Conservation (phyloP, 1,284 basidiomycete genomes). For the Rhodotorula sp. region DNA sequence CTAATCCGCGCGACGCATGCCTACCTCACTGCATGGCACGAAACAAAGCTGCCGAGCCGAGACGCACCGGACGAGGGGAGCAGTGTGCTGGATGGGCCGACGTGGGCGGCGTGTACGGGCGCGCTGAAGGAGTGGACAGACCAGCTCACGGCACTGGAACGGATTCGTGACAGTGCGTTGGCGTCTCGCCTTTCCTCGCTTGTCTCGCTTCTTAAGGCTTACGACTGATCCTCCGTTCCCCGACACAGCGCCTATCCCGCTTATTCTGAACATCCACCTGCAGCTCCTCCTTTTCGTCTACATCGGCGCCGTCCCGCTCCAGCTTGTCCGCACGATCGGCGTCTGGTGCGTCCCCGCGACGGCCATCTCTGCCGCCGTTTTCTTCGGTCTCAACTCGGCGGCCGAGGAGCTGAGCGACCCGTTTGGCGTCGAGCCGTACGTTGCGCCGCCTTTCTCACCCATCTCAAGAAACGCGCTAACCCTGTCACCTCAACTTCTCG, state of each 20-base stretch:
- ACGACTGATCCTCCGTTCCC: not conserved
- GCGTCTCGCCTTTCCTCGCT: not conserved
- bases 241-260: constrained; percentile 41
- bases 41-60: constrained; percentile 16
- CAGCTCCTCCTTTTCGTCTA: constrained; percentile 45
- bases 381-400: constrained; percentile 44
- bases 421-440: constrained; percentile 38
- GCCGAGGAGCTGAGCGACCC: constrained; percentile 45
- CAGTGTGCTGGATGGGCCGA: constrained; percentile 30
- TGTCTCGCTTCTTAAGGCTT: too few species aligned
- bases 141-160: constrained; percentile 42
- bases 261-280: constrained; percentile 43
- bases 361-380: constrained; percentile 34
- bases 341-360: constrained; percentile 42
- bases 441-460: not conserved
- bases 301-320: constrained; percentile 44
- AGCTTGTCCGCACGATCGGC: constrained; percentile 41
- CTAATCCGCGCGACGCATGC: constrained; percentile 34
- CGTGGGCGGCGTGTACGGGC: constrained; percentile 36
- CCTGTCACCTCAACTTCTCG: not conserved
- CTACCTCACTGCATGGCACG: constrained; percentile 30
- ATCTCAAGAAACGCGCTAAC: not conserved
- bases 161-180: constrained; percentile 43
- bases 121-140: constrained; percentile 41
- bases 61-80: constrained; percentile 4